phyloP scores from a whole-genome alignment of 306 rosid genomes.

The Begonia loranthoides region DNA sequence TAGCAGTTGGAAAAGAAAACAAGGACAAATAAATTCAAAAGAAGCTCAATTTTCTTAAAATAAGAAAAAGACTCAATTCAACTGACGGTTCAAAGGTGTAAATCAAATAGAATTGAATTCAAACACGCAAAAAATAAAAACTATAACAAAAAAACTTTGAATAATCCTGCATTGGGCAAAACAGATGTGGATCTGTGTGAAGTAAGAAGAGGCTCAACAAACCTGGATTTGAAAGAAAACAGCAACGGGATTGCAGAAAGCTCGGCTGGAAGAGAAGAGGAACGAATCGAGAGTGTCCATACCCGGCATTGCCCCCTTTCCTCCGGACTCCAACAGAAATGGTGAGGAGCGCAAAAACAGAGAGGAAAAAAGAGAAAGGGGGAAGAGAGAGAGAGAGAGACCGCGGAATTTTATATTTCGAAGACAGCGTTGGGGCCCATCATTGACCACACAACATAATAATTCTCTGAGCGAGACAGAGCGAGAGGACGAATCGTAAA shows the following conservation, averaged over 20 bases:
- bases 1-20: too few species aligned
- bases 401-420: slow-evolving; percentile 21
- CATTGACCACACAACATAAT: slow-evolving; percentile 19
- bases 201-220: background rate
- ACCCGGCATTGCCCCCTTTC: slow-evolving; percentile 32
- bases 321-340: background rate
- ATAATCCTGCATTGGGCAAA: background rate
- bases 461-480: background rate
- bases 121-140: too few species aligned
- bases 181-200: slow-evolving; percentile 7
- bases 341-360: background rate
- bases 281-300: slow-evolving; percentile 45
- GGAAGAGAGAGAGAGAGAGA: slow-evolving; percentile 8
- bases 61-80: too few species aligned
- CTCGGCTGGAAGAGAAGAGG: slow-evolving; percentile 45
- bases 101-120: too few species aligned
- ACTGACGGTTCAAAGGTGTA: too few species aligned
- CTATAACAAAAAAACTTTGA: too few species aligned
- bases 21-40: too few species aligned
- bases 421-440: slow-evolving; percentile 1
- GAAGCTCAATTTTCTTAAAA: too few species aligned
- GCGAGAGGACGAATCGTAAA: too few species aligned
- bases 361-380: slow-evolving; percentile 4
- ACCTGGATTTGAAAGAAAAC: slow-evolving; percentile 68
- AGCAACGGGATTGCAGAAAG: slow-evolving; percentile 29